Percentiles rank a stretch among this genome's conserved stretches.
Conservation (phyloP, 129 eudicot genomes). For the Saposhnikovia divaricata region DNA sequence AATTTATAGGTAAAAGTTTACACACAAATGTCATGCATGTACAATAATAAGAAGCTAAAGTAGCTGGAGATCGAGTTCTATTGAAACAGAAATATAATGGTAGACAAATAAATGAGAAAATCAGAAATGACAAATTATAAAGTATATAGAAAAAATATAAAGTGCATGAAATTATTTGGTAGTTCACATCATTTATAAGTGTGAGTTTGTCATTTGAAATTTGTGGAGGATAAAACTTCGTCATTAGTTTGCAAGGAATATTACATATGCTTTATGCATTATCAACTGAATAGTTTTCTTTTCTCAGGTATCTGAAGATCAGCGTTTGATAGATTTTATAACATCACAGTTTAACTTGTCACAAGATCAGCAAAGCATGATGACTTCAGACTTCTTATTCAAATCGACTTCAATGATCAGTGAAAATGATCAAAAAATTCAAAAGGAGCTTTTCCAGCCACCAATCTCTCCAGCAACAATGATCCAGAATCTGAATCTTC, state of each 20-base stretch:
- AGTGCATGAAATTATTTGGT: not conserved
- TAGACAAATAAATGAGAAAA: no score
- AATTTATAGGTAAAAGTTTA: no score
- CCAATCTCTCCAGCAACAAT: slow-evolving; percentile 45
- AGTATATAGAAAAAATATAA: not conserved
- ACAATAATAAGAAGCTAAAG: not conserved
- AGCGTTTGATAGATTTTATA: slow-evolving; percentile 50
- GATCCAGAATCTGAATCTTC: slow-evolving; percentile 35
- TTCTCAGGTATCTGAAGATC: slow-evolving; percentile 71
- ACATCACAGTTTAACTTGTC: slow-evolving; percentile 49
- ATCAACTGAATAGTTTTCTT: not conserved
- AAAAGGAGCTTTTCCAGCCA: slow-evolving; percentile 40
- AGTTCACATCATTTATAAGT: not conserved
- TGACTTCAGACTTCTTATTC: slow-evolving; percentile 29
- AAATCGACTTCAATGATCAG: slow-evolving; percentile 25
- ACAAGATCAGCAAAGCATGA: slow-evolving; percentile 41
- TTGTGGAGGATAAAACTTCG: not conserved
- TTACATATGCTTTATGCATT: not conserved
- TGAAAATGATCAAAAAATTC: slow-evolving; percentile 34
- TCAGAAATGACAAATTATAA: no score
- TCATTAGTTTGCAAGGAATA: not conserved
- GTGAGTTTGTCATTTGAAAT: not conserved
- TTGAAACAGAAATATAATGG: no score
- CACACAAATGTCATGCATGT: not conserved
- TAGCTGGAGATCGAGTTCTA: not conserved